Evolutionary conservation across 2,329 filamentous ascomycete genomes (phyloP), one percentile per base, ranked within the genome.

Genomic region (Alternaria hordeiaustralica): DNA sequence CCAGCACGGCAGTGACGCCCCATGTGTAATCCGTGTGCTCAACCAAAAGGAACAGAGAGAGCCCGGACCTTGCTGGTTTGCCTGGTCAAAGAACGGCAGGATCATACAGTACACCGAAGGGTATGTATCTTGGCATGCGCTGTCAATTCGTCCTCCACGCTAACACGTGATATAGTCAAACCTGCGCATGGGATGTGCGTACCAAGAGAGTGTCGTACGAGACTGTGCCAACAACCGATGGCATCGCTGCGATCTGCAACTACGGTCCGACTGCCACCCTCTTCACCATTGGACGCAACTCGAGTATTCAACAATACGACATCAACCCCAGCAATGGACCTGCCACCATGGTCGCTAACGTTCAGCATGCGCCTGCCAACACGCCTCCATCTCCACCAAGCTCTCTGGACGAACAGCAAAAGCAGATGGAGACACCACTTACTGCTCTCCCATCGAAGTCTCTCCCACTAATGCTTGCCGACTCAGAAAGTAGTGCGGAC

Each of bases 121-220:
- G 94, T 97, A 85, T 83, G 92, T 88, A 58, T 63, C 61, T 63
- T 63, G 64, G 65, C 65, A 3, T 44, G 43, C 50, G 23, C 54
- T 47, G 28, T 26, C 25, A 26, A 20, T 26, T 18, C 28, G n/a
- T 21, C 28, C 55, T 63, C 54, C 55, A 44, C 66, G 60, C 74
- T 79, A 54, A 79, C 67, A 41, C 36, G 56, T 57, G 54, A 55
- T 45, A 67, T 65, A 84, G 94, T 59, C 92, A 97, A 85, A 97
- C 94, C 41, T 90, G 92, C 73, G 91, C 94, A 61, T 99, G 96
- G 95, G 96, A 99, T 84, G 96, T 99, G 47, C 88, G 94, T 67
- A 99, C 96, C n/a, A 98, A 98, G 79, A 91, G 97, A 76, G 94
- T 99, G 71, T 94, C 93, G 4, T 96, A 90, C 80, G 94, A 97